Conservation (phyloP, 345 rosid genomes). For the Toxicodendron radicans region DNA sequence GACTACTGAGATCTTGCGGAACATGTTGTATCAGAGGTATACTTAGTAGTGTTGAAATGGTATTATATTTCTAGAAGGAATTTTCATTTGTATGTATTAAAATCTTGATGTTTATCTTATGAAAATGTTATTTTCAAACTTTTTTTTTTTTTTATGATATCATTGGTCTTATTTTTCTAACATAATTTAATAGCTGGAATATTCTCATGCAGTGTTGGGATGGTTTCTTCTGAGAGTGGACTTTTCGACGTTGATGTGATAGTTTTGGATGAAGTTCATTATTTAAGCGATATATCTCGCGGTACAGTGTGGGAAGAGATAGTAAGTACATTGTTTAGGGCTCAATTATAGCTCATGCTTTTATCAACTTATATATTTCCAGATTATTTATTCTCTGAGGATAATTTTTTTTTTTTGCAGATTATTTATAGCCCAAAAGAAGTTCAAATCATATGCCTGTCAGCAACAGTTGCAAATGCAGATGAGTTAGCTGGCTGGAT, state of each 20-base stretch:
- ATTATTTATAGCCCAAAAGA: conserved; percentile 91
- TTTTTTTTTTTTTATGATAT: neutral
- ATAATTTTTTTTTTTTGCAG: conserved; percentile 34
- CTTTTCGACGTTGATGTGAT: conserved; percentile 87
- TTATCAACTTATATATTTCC: neutral
- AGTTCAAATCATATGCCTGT: conserved; percentile 86
- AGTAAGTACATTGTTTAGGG: conserved; percentile 42
- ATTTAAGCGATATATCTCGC: conserved; percentile 86
- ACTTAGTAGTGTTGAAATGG: neutral
- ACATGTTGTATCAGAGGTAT: conserved; percentile 95
- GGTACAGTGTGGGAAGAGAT: conserved; percentile 99
- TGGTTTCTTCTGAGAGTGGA: conserved; percentile 78
- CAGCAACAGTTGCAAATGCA: conserved; percentile 95
- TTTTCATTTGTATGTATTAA: neutral
- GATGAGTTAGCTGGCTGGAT: conserved; percentile 98
- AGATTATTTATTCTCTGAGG: neutral
- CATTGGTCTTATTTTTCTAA: conserved; percentile 1
- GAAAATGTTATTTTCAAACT: neutral
- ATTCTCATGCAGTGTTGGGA: conserved; percentile 72
- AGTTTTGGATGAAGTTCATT: conserved; percentile 98
- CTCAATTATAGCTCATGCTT: conserved; percentile 7
- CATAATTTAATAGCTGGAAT: conserved; percentile 16
- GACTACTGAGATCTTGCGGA: conserved; percentile 96
- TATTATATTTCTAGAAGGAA: too few relatives aligned
- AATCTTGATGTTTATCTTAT: neutral